phyloP scores from a whole-genome alignment of 2,329 filamentous ascomycete genomes.

The Leptoxyphium fumago region DNA sequence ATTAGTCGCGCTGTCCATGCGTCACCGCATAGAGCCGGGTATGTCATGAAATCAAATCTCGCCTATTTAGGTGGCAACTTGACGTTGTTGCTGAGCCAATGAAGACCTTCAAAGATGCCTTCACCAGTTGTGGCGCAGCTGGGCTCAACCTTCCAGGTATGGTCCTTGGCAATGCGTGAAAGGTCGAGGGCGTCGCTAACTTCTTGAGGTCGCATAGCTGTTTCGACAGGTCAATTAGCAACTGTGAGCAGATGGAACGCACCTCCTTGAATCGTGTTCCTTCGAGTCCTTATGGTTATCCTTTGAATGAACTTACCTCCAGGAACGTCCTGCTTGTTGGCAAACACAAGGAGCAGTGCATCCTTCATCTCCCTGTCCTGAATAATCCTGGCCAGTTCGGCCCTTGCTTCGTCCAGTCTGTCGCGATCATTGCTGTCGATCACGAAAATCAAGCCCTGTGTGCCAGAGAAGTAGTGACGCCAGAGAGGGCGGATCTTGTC shows the following conservation, averaged over 20 bases:
- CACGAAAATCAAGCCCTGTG: slow-evolving; percentile 99
- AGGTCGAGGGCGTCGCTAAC: slow-evolving; percentile 34
- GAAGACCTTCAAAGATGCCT: slow-evolving; percentile 38
- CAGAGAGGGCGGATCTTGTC: slow-evolving; percentile 99
- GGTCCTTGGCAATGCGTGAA: slow-evolving; percentile 35
- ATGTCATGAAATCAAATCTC: background rate
- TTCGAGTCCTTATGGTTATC: background rate
- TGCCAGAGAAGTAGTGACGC: slow-evolving; percentile 98
- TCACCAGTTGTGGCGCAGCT: slow-evolving; percentile 39
- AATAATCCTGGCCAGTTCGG: slow-evolving; percentile 95
- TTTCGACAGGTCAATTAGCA: no score
- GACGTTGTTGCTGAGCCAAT: slow-evolving; percentile 38
- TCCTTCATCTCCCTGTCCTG: slow-evolving; percentile 98
- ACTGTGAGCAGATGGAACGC: background rate
- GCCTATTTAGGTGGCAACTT: slow-evolving; percentile 23
- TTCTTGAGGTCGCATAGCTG: slow-evolving; percentile 36
- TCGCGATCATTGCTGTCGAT: slow-evolving; percentile 98
- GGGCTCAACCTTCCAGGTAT: slow-evolving; percentile 40
- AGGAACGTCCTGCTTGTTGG: slow-evolving; percentile 99
- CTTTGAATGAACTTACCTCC: slow-evolving; percentile 44
- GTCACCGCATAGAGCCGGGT: no score
- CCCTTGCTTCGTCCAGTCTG: slow-evolving; percentile 90
- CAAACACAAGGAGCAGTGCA: slow-evolving; percentile 90
- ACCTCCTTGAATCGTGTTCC: background rate
- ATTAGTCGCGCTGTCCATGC: no score